phyloP scores from a whole-genome alignment of 139 green algal genomes.

The Micractinium conductrix region DNA sequence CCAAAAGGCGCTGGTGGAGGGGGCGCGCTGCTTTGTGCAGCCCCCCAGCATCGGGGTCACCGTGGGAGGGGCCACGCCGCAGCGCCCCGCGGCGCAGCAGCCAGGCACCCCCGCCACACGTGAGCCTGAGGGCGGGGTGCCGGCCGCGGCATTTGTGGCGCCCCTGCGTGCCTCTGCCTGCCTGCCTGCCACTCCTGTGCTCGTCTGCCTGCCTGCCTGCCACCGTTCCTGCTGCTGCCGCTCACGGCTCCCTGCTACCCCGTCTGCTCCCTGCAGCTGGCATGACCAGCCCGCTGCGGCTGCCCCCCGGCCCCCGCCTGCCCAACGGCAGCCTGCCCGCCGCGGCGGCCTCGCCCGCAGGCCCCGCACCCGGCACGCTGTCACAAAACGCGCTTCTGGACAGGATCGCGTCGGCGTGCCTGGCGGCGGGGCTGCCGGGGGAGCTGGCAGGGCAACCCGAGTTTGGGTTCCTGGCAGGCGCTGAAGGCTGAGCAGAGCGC shows the following conservation, averaged over 20 bases:
- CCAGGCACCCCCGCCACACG: constrained; percentile 7
- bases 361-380: neutral
- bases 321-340: constrained; percentile 26
- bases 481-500: too few relatives aligned
- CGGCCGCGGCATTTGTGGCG: neutral
- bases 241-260: neutral
- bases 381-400: constrained; percentile 43
- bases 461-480: constrained; percentile 53
- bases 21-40: constrained; percentile 58
- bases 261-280: neutral
- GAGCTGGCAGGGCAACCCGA: constrained; percentile 34
- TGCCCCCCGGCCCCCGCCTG: neutral
- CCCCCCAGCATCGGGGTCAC: neutral
- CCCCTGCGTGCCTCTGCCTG: too few relatives aligned
- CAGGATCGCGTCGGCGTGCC: constrained; percentile 49
- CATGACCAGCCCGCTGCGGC: constrained; percentile 7
- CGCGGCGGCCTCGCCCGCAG: neutral
- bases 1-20: constrained; percentile 47
- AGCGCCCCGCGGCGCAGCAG: neutral
- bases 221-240: neutral
- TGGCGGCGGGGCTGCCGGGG: constrained; percentile 42
- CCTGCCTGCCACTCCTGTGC: neutral
- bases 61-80: constrained; percentile 5
- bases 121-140: neutral
- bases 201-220: neutral